Conservation (phyloP, 2,329 filamentous ascomycete genomes). For the Venturia pyrina region DNA sequence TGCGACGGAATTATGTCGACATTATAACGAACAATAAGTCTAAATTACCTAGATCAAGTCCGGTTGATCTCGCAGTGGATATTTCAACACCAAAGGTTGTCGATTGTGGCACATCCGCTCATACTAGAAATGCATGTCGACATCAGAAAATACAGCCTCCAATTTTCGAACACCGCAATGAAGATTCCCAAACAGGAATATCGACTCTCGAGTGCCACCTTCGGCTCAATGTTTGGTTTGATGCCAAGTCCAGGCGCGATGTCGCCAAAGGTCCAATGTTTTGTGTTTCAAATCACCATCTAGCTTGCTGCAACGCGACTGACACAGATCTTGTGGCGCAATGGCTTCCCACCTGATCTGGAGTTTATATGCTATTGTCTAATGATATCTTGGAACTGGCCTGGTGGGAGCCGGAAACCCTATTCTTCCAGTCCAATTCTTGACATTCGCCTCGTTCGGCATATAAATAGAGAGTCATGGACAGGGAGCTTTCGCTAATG, state of each 20-base stretch:
- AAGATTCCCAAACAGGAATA: background rate
- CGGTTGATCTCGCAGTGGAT: background rate
- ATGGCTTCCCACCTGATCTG: background rate
- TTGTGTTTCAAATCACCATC: background rate
- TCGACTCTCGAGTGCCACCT: too few relatives aligned
- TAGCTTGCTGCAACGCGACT: background rate
- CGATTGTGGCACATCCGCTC: background rate
- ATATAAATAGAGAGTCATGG: background rate
- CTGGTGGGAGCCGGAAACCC: background rate
- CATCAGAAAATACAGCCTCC: background rate
- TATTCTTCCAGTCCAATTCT: slow-evolving; percentile 4
- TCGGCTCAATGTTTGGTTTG: background rate
- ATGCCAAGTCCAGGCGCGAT: background rate
- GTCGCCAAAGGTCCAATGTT: background rate
- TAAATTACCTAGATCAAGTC: too few relatives aligned
- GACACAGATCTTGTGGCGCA: background rate
- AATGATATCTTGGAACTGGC: background rate
- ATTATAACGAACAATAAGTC: background rate
- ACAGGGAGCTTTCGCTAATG: background rate
- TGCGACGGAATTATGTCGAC: background rate
- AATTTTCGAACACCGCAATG: background rate
- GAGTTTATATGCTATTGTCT: background rate
- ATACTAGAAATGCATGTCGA: background rate
- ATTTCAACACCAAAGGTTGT: background rate
- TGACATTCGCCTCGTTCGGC: background rate